Base-by-base conservation (phyloP, 2,329 filamentous ascomycete species). In the Pseudogymnoascus sp. region DNA sequence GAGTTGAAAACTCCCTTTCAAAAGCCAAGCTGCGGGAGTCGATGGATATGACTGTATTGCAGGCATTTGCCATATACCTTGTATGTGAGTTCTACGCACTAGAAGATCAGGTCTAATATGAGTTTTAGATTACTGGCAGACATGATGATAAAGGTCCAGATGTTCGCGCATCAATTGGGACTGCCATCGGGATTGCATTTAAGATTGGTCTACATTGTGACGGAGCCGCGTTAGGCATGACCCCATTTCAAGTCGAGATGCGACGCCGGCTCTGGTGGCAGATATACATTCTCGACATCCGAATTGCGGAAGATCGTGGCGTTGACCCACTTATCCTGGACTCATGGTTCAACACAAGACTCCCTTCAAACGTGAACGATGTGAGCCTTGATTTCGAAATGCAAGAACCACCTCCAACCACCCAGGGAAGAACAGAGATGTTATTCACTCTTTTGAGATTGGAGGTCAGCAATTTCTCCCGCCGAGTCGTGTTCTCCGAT, bases 61-160 rank as follows among this genome's bases (percentile, higher is more conserved):
- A 88, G 71, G 83, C 85, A 0, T 81, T 86, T 38, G 76, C 84
- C 8, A 74, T 87, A 36, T 88, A 87, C 69, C 72, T 89, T 23
- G 82, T 85, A 45, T 76, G 80, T 71, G 74, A 78, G 66, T 75
- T 79, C 39, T 72, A 79, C 28, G 65, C 42, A 49, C 19, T 14
- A 28, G 42, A 25, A 14, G 42, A 11, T 11, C 25, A 12, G 30
- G 14, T 11, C 42, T 63, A 19, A 63, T 45, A 22, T 16, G 6
- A 41, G 25, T 49, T 41, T 35, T 33, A 62, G 63, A 62, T 59
- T 25, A 39, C 42, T 19, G 19, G 66, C 39, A 60, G 67, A 49
- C 16, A 35, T 33, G 55, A 64, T 30, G 60, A 66, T 60, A 33
- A 78, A 71, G 66, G 76, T 72, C 65, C 73, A 73, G 73, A 75